Base-by-base conservation (phyloP, 768 basidiomycete species). In the Naganishia vishniacii region DNA sequence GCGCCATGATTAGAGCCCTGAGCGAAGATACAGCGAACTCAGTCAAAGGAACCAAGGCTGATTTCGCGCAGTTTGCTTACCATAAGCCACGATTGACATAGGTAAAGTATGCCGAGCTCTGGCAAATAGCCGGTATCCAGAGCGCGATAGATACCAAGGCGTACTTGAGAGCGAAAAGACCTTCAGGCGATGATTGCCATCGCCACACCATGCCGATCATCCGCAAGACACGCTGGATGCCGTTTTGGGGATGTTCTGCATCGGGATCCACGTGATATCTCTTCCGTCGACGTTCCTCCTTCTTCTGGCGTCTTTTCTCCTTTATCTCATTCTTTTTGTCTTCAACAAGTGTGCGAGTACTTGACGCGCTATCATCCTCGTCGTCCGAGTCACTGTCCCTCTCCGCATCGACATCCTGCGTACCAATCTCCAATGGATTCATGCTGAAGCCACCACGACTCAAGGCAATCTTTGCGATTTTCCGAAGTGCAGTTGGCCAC, bases 1-100 rank as follows among this genome's bases (percentile, higher is more conserved):
- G 84, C 0, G 82, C 81, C 82, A 84, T 84, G 69, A 85, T 83
- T 49, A 84, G 73, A 4, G 83, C 83, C 53, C 53, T 56, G n/a
- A n/a, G n/a, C n/a, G n/a, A 16, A n/a, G 18, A 25, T 20, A 42
- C 23, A 8, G 20, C 37, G 2, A 11, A 18, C 32, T 25, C 20
- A 25, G 42, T 61, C n/a, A n/a, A n/a, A n/a, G n/a, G 6, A 46
- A 16, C 59, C 8, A 7, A 28, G 32, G 28, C 0, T 0, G 42
- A 25, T 29, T 20, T 25, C 25, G 15, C 15, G 40, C 20, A 20
- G 9, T n/a, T 13, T 41, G 7, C 62, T 48, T 28, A 63, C 63
- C 63, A 60, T 13, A 60, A 28, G 48, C 34, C 61, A 46, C 45
- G 31, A 32, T 67, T 62, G 1, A 59, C 67, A 26, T 69, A 80